Base-by-base conservation (phyloP, 495 filamentous ascomycete genomes). In the Aeminium ludgeri region DNA sequence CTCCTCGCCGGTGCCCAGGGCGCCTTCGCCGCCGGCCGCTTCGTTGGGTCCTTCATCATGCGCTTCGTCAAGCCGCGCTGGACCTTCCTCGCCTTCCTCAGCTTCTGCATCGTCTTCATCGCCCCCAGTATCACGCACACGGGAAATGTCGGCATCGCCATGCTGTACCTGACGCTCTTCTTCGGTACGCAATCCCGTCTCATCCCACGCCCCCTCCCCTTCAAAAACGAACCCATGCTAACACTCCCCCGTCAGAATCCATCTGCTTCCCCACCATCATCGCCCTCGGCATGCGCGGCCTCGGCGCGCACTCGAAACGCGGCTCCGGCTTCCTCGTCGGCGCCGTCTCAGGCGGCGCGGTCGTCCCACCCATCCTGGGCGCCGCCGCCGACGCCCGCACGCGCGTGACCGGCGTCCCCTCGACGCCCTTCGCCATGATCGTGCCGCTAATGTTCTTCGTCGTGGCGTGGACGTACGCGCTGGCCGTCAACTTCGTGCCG, bases 181-280 rank as follows among this genome's bases (percentile, higher is more conserved):
- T 82, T 74, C 50, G 80, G n/a, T n/a, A n/a, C n/a, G n/a, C n/a
- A n/a, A n/a, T n/a, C n/a, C n/a, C n/a, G n/a, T n/a, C n/a, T n/a
- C n/a, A n/a, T n/a, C n/a, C n/a, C n/a, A n/a, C n/a, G n/a, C n/a
- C n/a, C n/a, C n/a, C n/a, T n/a, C n/a, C n/a, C n/a, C n/a, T n/a
- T n/a, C n/a, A n/a, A n/a, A n/a, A n/a, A n/a, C n/a, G n/a, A n/a
- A n/a, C n/a, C n/a, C n/a, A n/a, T n/a, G n/a, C n/a, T n/a, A n/a
- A n/a, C n/a, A n/a, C n/a, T n/a, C n/a, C n/a, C n/a, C n/a, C n/a
- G n/a, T n/a, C n/a, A n/a, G n/a, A 82, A 2, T 72, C 68, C 36
- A 69, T 78, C 56, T 32, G 20, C 37, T 85, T 77, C 65, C 77
- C 80, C 0, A 70, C 79, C 6, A 73, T 82, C 39, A 80, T 79